phyloP scores from a whole-genome alignment of 768 basidiomycete species.

The Kwoniella dejecticola region DNA sequence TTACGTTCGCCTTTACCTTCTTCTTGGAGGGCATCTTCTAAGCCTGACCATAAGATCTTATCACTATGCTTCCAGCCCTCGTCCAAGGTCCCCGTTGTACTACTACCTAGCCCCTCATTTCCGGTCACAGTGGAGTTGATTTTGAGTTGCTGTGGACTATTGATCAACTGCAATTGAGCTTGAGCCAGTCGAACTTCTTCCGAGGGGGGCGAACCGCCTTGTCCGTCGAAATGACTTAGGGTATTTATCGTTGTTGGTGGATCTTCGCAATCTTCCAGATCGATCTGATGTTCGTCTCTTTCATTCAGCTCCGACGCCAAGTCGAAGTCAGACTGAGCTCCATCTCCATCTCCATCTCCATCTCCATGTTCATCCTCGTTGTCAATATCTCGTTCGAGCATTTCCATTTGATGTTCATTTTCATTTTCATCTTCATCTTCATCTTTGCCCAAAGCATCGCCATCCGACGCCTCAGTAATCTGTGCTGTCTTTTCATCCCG shows the following conservation, averaged over 20 bases:
- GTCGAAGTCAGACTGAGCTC: too few relatives aligned
- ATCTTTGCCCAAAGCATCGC: too few relatives aligned
- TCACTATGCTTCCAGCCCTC: slow-evolving; percentile 8
- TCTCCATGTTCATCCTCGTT: background rate
- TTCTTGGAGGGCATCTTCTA: background rate
- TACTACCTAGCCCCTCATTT: background rate
- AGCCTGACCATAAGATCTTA: slow-evolving; percentile 19
- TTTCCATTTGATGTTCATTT: too few relatives aligned
- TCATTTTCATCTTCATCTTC: too few relatives aligned
- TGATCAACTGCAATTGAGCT: background rate
- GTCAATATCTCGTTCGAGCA: background rate
- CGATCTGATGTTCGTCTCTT: too few relatives aligned
- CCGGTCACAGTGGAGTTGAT: background rate
- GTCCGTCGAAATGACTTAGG: too few relatives aligned
- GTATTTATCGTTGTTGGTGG: too few relatives aligned
- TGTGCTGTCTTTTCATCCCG: background rate
- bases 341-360: slow-evolving; percentile 2
- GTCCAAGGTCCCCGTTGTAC: background rate
- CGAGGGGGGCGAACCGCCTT: too few relatives aligned
- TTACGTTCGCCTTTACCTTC: too few relatives aligned
- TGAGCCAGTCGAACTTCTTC: background rate
- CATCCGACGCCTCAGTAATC: too few relatives aligned
- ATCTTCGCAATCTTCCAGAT: too few relatives aligned
- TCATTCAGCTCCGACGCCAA: too few relatives aligned
- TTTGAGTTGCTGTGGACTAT: background rate